Evolutionary conservation across 768 basidiomycete genomes (phyloP), one percentile per base, ranked within the genome.

Genomic region (Paxillus involutus): DNA sequence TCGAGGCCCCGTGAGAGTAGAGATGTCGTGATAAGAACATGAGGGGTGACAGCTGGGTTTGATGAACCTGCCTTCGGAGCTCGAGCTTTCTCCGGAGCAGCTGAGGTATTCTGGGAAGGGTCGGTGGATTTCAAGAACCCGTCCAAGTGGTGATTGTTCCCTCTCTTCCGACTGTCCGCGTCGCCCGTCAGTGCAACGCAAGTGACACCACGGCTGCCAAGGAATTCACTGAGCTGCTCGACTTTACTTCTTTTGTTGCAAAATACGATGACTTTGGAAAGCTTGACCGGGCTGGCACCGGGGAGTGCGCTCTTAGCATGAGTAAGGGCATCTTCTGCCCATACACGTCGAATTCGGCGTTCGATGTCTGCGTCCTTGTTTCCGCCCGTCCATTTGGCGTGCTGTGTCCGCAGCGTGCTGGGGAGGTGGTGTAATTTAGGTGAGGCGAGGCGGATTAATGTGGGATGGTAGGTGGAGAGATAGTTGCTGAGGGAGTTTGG

Each of bases 1-100:
- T 97, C 94, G 2, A 96, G 80, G 2, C 94, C 94, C 17, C 94
- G 83, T 10, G 92, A 93, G 26, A 97, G 84, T 33, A 97, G 77
- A 6, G 93, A 95, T 0, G 94, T 97, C 33, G 94, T 95, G 51
- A 96, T 79, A 62, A 97, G 76, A 37, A 95, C 85, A 51, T 82
- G 82, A 14, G 88, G 83, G 0, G 71, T 70, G 7, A 72, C 63
- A 44, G 73, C 59, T 12, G 65, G 64, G 40, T 57, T 65, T 6
- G 57, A 67, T 42, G 41, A 59, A 5, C 52, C 56, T 13, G 51
- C 58, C 37, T 56, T 58, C 30, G 55, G 46, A 43, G 42, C n/a
- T 0, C 56, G 46, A n/a, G 48, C 13, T 7, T 50, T 50, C 49
- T 52, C 52, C 14, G 54, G 49, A 47, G 50, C 24, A 21, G 32